Evolutionary conservation across 2,329 filamentous ascomycete species (phyloP).

Genomic region (Colletotrichum noveboracense): DNA sequence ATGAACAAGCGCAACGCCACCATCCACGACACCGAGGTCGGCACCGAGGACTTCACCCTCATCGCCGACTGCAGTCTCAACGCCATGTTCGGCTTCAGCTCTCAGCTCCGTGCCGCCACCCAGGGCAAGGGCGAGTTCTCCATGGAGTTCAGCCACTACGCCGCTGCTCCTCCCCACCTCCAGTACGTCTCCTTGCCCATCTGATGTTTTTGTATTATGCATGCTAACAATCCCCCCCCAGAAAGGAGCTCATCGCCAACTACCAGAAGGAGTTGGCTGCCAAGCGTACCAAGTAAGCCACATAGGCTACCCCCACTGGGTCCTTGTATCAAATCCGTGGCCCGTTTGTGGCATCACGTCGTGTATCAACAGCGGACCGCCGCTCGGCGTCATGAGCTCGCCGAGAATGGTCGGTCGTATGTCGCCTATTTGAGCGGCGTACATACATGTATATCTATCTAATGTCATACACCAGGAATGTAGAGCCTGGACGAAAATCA

Average conservation of each 20-base stretch:
- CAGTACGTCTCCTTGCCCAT: slow-evolving; percentile 66
- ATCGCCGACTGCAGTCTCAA: slow-evolving; percentile 93
- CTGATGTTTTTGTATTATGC: slow-evolving; percentile 1
- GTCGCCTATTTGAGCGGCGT: slow-evolving; percentile 8
- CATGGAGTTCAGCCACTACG: slow-evolving; percentile 99
- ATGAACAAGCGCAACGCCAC: slow-evolving; percentile 97
- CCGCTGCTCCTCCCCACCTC: slow-evolving; percentile 82
- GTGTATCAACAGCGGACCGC: slow-evolving; percentile 13
- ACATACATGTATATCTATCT: slow-evolving; percentile 22
- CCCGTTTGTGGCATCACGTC: slow-evolving; percentile 1
- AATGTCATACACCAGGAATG: slow-evolving; percentile 13
- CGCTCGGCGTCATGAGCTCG: background rate
- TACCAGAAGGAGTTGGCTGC: slow-evolving; percentile 63
- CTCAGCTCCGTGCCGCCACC: slow-evolving; percentile 87
- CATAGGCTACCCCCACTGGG: background rate
- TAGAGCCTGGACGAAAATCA: background rate
- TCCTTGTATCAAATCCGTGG: background rate
- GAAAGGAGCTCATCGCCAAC: slow-evolving; percentile 64
- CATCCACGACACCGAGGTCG: slow-evolving; percentile 95
- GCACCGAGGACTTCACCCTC: slow-evolving; percentile 91
- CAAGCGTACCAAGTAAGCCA: slow-evolving; percentile 56
- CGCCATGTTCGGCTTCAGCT: slow-evolving; percentile 97
- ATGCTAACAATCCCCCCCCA: slow-evolving; percentile 35
- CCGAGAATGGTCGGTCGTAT: background rate
- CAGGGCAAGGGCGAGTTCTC: slow-evolving; percentile 98